Evolutionary conservation across 73 alveolate species (phyloP), one percentile per base, ranked within the genome.

Genomic region (Blepharisma stoltei): DNA sequence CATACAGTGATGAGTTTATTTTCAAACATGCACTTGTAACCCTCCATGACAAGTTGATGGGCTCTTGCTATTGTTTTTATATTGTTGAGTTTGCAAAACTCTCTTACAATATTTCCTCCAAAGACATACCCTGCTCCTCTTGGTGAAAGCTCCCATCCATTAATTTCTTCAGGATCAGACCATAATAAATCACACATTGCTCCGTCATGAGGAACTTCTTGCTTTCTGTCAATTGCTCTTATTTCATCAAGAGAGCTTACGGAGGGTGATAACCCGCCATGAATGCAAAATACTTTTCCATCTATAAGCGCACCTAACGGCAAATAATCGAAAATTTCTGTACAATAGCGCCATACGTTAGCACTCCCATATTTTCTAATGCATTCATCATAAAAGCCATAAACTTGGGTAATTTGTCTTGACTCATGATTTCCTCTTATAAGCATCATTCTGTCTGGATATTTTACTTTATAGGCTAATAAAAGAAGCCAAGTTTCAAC

Each of bases 191-290:
- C 99, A 54, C 99, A 95, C 99, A 95, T 95, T 6, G 98, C 98
- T 8, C 99, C 99, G 82, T 95, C 99, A 86, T 95, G 99, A 8
- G 99, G 99, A 6, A 95, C 99, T 83, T 95, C 99, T 81, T 95
- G 98, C 83, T 97, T 97, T 76, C 99, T 93, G 78, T 97, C 99
- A 46, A 97, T 88, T 41, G 94, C 94, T 77, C 97, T 87, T n/a
- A 95, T 95, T 86, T 96, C 98, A 83, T 95, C 99, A 27, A 95
- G 82, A 6, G 98, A 77, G 76, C 77, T 87, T 25, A 95, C 86
- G 27, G 96, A 83, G 45, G 99, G 98, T 8, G 98, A 94, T 45
- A 95, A 87, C 21, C 99, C 99, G 6, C 99, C 99, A 88, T 95
- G 99, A 70, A 90, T 97, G 83, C 99, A 95, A 88, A 95, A 91